These are phyloP conservation scores for Sarocladium brachiariae DNA, from an alignment of 2,329 filamentous ascomycete genomes.

Conservation along the genomic window DNA sequence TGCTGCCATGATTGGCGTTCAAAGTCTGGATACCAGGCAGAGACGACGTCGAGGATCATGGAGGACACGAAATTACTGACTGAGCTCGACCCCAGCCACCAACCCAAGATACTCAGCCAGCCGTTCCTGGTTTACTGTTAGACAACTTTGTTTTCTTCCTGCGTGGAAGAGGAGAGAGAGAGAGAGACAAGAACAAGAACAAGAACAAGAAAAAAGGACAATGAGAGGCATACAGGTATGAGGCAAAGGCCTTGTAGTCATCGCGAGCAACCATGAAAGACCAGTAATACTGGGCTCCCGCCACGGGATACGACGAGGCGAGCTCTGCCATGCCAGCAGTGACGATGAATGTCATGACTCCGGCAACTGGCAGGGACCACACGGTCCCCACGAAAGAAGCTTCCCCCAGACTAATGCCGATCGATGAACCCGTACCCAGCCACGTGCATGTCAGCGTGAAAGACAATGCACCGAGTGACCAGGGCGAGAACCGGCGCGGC, in stretches of 20 bases:
- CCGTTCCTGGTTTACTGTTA: constrained; percentile 10
- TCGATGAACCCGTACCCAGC: constrained; percentile 22
- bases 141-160: neutral
- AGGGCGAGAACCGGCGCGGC: constrained; percentile 23
- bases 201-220: neutral
- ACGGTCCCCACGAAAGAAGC: constrained; percentile 19
- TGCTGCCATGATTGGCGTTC: constrained; percentile 55
- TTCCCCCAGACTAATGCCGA: constrained; percentile 22
- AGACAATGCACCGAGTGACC: constrained; percentile 20
- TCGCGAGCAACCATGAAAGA: constrained; percentile 18
- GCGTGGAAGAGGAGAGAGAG: no score
- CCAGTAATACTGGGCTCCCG: constrained; percentile 22
- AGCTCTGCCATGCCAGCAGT: constrained; percentile 21
- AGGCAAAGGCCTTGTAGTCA: constrained; percentile 19
- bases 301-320: constrained; percentile 20
- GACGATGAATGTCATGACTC: constrained; percentile 20
- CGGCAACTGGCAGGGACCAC: constrained; percentile 21
- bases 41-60: constrained; percentile 16
- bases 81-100: constrained; percentile 17
- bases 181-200: no score
- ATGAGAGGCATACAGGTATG: constrained; percentile 15
- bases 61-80: constrained; percentile 18
- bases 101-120: constrained; percentile 16
- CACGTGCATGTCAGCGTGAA: constrained; percentile 25
- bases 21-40: constrained; percentile 39